A percentile compares a stretch with the other conserved stretches of the same genome.
These are phyloP conservation scores for Ophiosphaerella herpotricha DNA, from an alignment of 2,329 filamentous ascomycete species.

Conservation along the genomic window DNA sequence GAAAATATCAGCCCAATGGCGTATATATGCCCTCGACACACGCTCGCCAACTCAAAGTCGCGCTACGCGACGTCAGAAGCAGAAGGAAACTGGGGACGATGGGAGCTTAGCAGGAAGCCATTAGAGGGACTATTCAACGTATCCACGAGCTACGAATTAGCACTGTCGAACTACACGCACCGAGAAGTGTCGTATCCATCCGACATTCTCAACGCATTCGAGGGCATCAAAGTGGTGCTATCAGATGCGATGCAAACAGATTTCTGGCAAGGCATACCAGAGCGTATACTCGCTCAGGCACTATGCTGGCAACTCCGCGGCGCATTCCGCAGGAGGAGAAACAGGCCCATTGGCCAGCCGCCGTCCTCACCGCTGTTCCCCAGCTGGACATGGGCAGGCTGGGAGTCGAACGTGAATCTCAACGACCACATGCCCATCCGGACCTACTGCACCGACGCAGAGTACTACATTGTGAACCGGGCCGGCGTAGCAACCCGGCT, in stretches of 20 bases:
- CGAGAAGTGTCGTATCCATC: slow-evolving; percentile 5
- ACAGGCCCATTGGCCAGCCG: neutral
- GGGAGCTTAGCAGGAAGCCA: slow-evolving; percentile 6
- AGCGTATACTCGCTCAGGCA: slow-evolving; percentile 5
- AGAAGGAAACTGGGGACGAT: neutral
- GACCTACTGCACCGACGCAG: neutral
- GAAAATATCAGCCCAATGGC: neutral
- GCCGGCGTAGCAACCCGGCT: neutral
- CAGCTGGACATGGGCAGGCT: slow-evolving; percentile 10
- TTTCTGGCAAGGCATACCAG: slow-evolving; percentile 10
- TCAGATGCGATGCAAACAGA: slow-evolving; percentile 4
- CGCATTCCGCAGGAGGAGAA: neutral
- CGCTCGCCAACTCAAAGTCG: slow-evolving; percentile 4
- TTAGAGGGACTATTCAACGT: neutral
- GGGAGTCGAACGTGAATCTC: slow-evolving; percentile 3
- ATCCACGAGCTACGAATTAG: neutral
- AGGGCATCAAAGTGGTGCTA: slow-evolving; percentile 5
- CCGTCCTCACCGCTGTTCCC: slow-evolving; percentile 3
- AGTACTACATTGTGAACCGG: slow-evolving; percentile 8
- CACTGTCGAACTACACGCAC: slow-evolving; percentile 4
- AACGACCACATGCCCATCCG: neutral
- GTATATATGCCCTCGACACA: neutral
- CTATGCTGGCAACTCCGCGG: slow-evolving; percentile 4
- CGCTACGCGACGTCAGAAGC: neutral
- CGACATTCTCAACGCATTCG: slow-evolving; percentile 7